These are phyloP conservation scores for Cyberlindnera japonica DNA, from an alignment of 805 yeast genomes.

Conservation along the genomic window DNA sequence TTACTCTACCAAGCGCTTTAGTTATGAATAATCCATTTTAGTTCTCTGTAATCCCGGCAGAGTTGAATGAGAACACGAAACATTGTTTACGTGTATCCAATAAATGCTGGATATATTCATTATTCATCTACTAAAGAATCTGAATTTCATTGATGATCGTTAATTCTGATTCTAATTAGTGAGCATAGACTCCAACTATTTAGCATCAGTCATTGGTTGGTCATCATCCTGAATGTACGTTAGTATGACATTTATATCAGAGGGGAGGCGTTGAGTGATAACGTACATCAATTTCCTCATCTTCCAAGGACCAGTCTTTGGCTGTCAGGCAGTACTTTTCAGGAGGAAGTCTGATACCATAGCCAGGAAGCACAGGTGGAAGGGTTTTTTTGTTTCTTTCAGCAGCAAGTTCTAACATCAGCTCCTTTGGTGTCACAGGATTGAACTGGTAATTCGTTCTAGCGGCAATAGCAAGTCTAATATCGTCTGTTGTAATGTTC, in stretches of 20 bases:
- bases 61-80: no score
- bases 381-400: constrained; percentile 86
- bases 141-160: neutral
- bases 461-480: constrained; percentile 89
- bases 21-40: no score
- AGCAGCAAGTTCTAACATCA: constrained; percentile 83
- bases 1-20: no score
- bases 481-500: constrained; percentile 79
- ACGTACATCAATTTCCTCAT: constrained; percentile 33
- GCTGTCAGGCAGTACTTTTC: constrained; percentile 94
- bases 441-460: constrained; percentile 94
- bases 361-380: constrained; percentile 86
- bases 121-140: no score
- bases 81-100: no score
- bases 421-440: constrained; percentile 92
- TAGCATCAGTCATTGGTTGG: constrained; percentile 22
- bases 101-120: no score
- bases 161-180: neutral
- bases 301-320: constrained; percentile 65
- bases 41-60: no score
- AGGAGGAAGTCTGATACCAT: constrained; percentile 94
- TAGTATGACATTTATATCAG: neutral
- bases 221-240: constrained; percentile 18
- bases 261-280: neutral
- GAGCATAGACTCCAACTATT: constrained; percentile 3